These are phyloP conservation scores for Nelumbo lutea DNA, from an alignment of 164 flowering plant genomes.

Conservation along the genomic window DNA sequence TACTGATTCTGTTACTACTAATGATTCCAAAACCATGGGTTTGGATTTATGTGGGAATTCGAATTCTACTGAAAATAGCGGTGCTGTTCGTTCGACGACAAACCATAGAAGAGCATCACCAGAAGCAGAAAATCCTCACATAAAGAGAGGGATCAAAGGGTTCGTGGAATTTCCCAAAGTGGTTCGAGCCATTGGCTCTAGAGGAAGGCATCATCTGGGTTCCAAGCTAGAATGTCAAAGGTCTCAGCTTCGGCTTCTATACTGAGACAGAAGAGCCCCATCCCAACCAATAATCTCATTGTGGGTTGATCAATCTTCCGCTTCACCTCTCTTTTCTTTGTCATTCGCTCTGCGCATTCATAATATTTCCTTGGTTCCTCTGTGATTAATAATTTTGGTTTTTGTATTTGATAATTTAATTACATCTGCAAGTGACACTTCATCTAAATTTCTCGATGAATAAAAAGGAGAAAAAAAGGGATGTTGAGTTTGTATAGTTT, in stretches of 20 bases:
- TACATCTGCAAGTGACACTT: too few relatives aligned
- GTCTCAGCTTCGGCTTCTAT: conserved; percentile 61
- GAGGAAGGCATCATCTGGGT: conserved; percentile 39
- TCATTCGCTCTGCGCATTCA: too few relatives aligned
- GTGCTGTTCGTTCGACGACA: conserved; percentile 7
- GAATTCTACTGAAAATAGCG: conserved; percentile 3
- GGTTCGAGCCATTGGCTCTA: conserved; percentile 55
- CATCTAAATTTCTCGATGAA: too few relatives aligned
- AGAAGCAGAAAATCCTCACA: conserved; percentile 66
- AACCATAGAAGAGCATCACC: conserved; percentile 29
- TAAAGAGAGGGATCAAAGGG: conserved; percentile 73
- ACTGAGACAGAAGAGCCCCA: conserved; percentile 50
- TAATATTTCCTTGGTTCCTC: too few relatives aligned
- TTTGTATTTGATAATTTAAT: too few relatives aligned
- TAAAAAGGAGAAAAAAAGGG: too few relatives aligned
- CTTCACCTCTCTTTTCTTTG: background rate
- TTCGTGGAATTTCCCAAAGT: conserved; percentile 80
- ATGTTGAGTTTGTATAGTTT: too few relatives aligned
- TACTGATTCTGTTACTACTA: background rate
- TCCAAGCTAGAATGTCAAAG: conserved; percentile 73
- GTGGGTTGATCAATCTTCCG: conserved; percentile 23
- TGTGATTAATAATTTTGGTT: too few relatives aligned
- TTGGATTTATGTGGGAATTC: conserved; percentile 9
- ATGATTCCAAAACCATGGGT: conserved; percentile 11
- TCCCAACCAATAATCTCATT: conserved; percentile 35